Evolutionary conservation across 805 yeast genomes (phyloP).

Genomic region (Priceomyces haplophilus): DNA sequence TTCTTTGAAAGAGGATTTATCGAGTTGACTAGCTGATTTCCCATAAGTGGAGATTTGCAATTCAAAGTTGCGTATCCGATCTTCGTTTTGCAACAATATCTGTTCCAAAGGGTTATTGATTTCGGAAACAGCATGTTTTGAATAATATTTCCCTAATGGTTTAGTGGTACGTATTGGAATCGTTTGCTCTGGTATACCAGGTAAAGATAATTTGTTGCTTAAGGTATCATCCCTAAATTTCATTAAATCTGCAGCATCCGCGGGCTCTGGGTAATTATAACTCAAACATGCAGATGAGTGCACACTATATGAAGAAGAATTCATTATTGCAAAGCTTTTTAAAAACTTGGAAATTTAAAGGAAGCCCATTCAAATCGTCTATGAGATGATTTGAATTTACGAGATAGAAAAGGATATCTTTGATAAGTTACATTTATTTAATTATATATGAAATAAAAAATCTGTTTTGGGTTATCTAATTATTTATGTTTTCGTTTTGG

Average conservation of each 20-base stretch:
- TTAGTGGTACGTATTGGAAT: not conserved
- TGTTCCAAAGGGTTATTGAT: conserved; percentile 21
- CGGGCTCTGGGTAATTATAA: conserved; percentile 11
- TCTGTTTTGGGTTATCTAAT: conserved; percentile 10
- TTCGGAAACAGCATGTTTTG: not conserved
- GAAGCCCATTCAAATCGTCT: not conserved
- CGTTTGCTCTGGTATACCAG: not conserved
- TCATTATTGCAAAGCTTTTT: not conserved
- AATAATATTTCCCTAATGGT: conserved; percentile 3
- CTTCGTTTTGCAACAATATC: conserved; percentile 17
- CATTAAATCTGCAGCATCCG: not conserved
- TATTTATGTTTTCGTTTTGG: conserved; percentile 13
- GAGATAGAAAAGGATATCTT: too few relatives aligned
- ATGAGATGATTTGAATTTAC: too few relatives aligned
- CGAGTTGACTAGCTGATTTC: not conserved
- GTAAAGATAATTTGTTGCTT: not conserved
- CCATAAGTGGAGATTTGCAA: conserved; percentile 16
- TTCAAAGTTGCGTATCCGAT: conserved; percentile 12
- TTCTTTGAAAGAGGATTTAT: not conserved
- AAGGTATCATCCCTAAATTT: conserved; percentile 2
- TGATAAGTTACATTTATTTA: too few relatives aligned
- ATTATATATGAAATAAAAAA: not conserved
- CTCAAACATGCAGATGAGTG: conserved; percentile 12
- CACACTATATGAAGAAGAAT: conserved; percentile 5
- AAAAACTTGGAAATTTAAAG: not conserved